Conservation (phyloP, 2,329 filamentous ascomycete species). For the Sporothrix euskadiensis region DNA sequence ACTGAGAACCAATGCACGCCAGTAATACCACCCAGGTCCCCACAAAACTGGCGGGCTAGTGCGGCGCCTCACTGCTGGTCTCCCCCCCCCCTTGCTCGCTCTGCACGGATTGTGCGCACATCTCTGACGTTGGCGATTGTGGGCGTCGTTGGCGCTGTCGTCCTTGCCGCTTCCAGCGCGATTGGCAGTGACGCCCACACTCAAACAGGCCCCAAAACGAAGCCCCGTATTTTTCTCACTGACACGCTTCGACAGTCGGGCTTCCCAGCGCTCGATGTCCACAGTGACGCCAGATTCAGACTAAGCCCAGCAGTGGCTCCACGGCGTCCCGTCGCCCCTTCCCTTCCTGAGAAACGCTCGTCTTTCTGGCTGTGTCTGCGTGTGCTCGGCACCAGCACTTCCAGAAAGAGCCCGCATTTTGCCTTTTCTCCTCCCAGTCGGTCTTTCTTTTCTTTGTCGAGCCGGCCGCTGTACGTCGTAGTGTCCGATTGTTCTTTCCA, state of each 20-base stretch:
- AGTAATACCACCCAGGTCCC: conserved; percentile 6
- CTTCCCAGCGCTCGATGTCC: conserved; percentile 1
- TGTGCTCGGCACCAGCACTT: conserved; percentile 10
- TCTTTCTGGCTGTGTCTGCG: background rate
- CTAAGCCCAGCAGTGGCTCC: background rate
- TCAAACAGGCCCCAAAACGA: background rate
- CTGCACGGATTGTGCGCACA: background rate
- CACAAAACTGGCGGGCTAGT: conserved; percentile 8
- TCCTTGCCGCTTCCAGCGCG: conserved; percentile 16
- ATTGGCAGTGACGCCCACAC: background rate
- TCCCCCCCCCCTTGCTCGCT: conserved; percentile 8
- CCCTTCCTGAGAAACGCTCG: conserved; percentile 1
- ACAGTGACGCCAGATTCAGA: conserved; percentile 5
- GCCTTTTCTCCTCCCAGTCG: background rate
- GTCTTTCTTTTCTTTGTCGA: background rate
- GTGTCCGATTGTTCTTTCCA: background rate
- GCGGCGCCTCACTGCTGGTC: conserved; percentile 16
- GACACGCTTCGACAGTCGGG: background rate
- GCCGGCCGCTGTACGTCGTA: background rate
- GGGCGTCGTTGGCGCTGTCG: conserved; percentile 14
- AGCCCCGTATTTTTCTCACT: background rate
- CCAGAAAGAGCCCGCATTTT: conserved; percentile 7
- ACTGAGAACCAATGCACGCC: conserved; percentile 10
- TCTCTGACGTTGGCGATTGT: conserved; percentile 22
- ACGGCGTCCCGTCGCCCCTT: conserved; percentile 18